These are phyloP conservation scores for Atkinsonella hypoxylon DNA, from an alignment of 2,329 filamentous ascomycete genomes.

Conservation along the genomic window DNA sequence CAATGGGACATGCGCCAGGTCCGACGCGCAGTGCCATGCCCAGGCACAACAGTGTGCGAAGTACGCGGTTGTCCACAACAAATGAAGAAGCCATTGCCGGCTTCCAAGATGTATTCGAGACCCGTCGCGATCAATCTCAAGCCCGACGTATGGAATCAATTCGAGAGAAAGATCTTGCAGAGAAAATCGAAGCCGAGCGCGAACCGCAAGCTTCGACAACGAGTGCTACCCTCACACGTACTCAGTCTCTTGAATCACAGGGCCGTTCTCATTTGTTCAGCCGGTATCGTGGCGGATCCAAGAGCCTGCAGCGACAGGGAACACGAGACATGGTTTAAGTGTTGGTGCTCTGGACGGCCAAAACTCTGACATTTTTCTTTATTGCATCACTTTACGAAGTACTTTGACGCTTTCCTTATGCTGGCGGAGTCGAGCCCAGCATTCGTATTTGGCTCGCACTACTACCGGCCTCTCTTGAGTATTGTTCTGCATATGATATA, in stretches of 20 bases:
- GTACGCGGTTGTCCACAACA: constrained; percentile 11
- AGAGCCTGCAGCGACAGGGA: constrained; percentile 11
- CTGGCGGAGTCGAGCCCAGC: not conserved
- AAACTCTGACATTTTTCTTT: not conserved
- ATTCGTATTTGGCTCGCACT: not conserved
- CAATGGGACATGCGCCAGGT: constrained; percentile 5
- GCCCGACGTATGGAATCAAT: constrained; percentile 26
- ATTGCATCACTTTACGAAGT: not conserved
- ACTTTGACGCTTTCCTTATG: not conserved
- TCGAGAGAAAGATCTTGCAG: constrained; percentile 23
- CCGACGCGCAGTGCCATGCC: constrained; percentile 7
- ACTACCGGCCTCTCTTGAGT: not conserved
- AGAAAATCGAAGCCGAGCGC: constrained; percentile 15
- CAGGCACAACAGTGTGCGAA: constrained; percentile 9
- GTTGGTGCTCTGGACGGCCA: not conserved
- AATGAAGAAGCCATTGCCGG: constrained; percentile 24
- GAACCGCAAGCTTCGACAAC: constrained; percentile 18
- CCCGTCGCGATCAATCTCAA: constrained; percentile 24
- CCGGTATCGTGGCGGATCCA: constrained; percentile 19
- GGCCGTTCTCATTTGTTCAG: constrained; percentile 18
- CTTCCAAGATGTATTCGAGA: constrained; percentile 34
- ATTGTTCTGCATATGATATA: not conserved
- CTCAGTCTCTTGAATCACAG: constrained; percentile 12
- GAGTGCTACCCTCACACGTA: constrained; percentile 12
- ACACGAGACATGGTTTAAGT: constrained; percentile 2